Base-by-base conservation (phyloP, 192 early-diverging fungal species). In the Coemansia sp. region DNA sequence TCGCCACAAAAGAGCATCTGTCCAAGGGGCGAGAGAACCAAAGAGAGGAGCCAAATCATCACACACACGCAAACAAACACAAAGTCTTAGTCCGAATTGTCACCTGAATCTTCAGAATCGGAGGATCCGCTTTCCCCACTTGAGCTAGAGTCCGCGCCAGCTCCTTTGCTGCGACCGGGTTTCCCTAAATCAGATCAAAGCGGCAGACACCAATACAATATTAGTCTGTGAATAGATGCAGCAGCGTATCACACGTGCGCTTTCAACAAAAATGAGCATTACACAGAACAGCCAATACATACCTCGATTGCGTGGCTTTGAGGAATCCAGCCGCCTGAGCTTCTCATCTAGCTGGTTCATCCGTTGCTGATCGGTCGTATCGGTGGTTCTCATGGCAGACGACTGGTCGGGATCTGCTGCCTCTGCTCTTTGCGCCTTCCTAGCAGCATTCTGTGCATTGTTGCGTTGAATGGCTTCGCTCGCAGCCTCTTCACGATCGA, bases 61-160 rank as follows among this genome's bases (percentile, higher is more conserved):
- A 41, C 53, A 67, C 44, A 68, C 64, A 75, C 18, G 34, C 36
- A 68, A 70, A 59, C 44, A 71, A 67, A 75, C 23, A 49, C 36
- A 68, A 70, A 59, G 71, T 62, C 61, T 81, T 88, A 91, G 78
- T 91, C 91, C 67, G 87, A 86, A 71, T 85, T 84, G 77, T 90
- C 92, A 87, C 92, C 92, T 85, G 91, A 90, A 76, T 92, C 93
- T 77, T 94, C 92, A 46, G 90, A 90, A 57, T 90, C 93, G 46
- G 93, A 92, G 52, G 81, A 83, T 61, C 67, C 81, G 67, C 81
- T 83, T 63, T 73, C 81, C 12, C 81, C 76, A 39, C 74, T 82
- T 26, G 79, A 82, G 71, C 79, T 82, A 57, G 75, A 71, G 49
- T 82, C 79, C 24, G 68, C 65, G 23, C 66, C 71, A 23, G 67